phyloP scores from a whole-genome alignment of 139 green algal species.

The Chlamydomonas sphaeroides region DNA sequence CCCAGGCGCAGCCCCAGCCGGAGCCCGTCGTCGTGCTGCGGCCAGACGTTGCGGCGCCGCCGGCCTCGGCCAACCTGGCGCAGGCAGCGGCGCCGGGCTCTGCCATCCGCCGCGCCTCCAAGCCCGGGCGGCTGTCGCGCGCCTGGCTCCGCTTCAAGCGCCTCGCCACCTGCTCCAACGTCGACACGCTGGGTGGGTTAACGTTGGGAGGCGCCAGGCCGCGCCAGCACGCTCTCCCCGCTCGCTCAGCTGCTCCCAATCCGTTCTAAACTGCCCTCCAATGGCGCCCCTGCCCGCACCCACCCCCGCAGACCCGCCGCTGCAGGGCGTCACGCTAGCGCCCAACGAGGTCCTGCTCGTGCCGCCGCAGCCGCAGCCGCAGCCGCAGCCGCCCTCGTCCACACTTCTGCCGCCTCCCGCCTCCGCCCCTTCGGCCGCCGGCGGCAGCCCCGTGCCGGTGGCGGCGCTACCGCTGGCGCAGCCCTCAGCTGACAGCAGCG shows the following conservation, averaged over 20 bases:
- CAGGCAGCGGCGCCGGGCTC: no score
- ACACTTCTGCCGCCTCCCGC: neutral
- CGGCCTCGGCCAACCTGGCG: no score
- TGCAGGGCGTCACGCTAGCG: slow-evolving; percentile 1
- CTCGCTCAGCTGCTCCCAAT: neutral
- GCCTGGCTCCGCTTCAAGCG: no score
- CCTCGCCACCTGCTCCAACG: slow-evolving; percentile 37
- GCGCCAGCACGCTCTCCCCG: neutral
- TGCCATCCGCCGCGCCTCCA: no score
- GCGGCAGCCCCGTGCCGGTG: no score
- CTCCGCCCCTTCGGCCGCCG: no score
- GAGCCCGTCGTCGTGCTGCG: no score
- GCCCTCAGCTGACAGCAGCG: no score
- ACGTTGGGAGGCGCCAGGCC: neutral
- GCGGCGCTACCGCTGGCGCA: no score
- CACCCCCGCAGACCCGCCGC: slow-evolving; percentile 11
- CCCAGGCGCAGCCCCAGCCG: no score
- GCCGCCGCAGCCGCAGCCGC: neutral
- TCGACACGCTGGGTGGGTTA: slow-evolving; percentile 10
- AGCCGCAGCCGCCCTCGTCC: neutral
- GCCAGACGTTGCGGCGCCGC: no score
- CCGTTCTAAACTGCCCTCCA: neutral
- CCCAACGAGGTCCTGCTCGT: neutral
- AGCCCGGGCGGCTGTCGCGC: no score
- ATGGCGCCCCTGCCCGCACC: neutral